Evolutionary conservation across 257 asterid species (phyloP).

Genomic region (Vinca minor): DNA sequence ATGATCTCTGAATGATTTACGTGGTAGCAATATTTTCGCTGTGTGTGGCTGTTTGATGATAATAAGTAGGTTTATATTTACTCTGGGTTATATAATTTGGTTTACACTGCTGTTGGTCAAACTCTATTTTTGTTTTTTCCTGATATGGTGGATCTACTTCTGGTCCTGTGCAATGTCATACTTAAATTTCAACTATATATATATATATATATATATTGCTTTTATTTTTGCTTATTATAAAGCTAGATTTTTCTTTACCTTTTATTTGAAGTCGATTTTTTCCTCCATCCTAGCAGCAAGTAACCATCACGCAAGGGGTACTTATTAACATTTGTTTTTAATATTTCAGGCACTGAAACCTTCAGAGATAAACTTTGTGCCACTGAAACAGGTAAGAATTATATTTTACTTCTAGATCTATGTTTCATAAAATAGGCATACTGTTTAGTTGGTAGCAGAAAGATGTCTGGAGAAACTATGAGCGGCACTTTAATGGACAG

Average conservation of each 20-base stretch:
- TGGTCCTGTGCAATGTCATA: neutral
- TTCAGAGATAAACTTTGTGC: conserved; percentile 64
- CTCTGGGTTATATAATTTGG: neutral
- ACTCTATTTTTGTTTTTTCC: too few relatives aligned
- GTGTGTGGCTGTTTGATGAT: neutral
- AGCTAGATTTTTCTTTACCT: neutral
- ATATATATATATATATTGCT: too few relatives aligned
- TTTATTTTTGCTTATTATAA: neutral
- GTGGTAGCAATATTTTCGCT: too few relatives aligned
- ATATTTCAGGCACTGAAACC: conserved; percentile 82
- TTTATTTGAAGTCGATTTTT: neutral
- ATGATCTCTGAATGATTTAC: neutral
- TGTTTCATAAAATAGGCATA: neutral
- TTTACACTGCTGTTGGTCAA: neutral
- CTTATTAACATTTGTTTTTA: conserved; percentile 7
- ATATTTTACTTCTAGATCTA: conserved; percentile 9
- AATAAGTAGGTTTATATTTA: neutral
- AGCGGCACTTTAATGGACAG: neutral
- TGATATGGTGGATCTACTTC: neutral
- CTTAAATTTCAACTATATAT: neutral
- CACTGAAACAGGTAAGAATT: conserved; percentile 76
- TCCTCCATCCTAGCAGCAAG: neutral
- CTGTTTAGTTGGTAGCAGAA: neutral
- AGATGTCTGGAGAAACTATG: neutral
- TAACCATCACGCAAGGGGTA: neutral